These are phyloP conservation scores for Globisporangium uncinulatum DNA, from an alignment of 352 stramenopile genomes.

Conservation along the genomic window DNA sequence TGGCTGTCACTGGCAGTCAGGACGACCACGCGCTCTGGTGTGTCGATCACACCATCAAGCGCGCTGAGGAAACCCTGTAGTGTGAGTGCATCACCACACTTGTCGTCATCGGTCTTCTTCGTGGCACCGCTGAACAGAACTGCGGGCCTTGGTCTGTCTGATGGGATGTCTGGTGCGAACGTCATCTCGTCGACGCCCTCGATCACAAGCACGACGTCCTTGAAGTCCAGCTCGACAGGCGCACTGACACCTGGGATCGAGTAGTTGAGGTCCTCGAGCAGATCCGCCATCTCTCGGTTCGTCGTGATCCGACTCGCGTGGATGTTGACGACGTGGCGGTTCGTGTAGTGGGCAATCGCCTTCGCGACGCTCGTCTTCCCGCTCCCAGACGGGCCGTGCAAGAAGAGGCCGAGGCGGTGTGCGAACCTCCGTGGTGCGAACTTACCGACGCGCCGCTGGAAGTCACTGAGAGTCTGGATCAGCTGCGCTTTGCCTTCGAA, in stretches of 20 bases:
- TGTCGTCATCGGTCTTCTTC: too few relatives aligned
- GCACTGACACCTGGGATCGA: too few relatives aligned
- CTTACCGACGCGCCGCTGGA: too few relatives aligned
- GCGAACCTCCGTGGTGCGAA: too few relatives aligned
- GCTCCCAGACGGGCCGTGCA: slow-evolving; percentile 77
- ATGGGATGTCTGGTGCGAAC: slow-evolving; percentile 2
- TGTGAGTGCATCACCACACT: too few relatives aligned
- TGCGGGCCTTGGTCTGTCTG: too few relatives aligned
- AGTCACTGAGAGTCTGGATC: slow-evolving; percentile 30
- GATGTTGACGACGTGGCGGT: slow-evolving; percentile 60
- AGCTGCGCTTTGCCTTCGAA: slow-evolving; percentile 52
- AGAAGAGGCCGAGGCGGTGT: slow-evolving; percentile 68
- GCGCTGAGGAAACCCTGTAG: too few relatives aligned
- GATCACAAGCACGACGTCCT: slow-evolving; percentile 66
- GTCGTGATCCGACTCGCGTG: slow-evolving; percentile 45
- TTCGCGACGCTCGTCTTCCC: slow-evolving; percentile 87
- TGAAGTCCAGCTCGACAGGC: slow-evolving; percentile 42
- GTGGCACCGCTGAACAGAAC: too few relatives aligned
- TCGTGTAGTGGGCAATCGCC: slow-evolving; percentile 62
- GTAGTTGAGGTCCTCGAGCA: slow-evolving; percentile 42
- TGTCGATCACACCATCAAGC: too few relatives aligned
- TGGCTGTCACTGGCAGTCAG: too few relatives aligned
- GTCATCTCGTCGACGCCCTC: slow-evolving; percentile 42
- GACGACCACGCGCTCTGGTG: too few relatives aligned
- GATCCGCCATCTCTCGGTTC: slow-evolving; percentile 54